phyloP scores from a whole-genome alignment of 2,329 filamentous ascomycete species.

The Fusarium bulbicola region DNA sequence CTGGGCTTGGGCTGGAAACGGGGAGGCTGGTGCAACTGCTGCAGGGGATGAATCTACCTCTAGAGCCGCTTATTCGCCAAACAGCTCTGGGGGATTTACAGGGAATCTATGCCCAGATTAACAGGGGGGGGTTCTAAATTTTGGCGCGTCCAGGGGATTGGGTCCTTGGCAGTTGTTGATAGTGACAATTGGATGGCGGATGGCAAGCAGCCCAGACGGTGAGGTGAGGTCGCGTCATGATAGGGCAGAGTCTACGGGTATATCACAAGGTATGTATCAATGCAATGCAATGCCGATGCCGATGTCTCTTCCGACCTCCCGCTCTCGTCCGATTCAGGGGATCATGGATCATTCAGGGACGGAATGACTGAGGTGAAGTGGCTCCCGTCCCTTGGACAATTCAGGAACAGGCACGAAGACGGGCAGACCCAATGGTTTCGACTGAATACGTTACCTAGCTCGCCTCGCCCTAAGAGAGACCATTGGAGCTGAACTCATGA shows the following conservation, averaged over 20 bases:
- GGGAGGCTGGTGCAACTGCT: constrained; percentile 45
- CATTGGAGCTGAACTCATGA: constrained; percentile 7
- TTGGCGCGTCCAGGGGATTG: constrained; percentile 28
- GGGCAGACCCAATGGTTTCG: constrained; percentile 17
- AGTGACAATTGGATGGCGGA: not conserved
- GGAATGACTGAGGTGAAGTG: constrained; percentile 3
- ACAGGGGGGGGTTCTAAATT: constrained; percentile 30
- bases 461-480: not conserved
- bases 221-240: constrained; percentile 8
- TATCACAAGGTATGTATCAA: not conserved
- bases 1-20: constrained; percentile 45
- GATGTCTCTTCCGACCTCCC: constrained; percentile 20
- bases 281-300: not conserved
- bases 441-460: not conserved
- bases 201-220: not conserved
- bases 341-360: constrained; percentile 18
- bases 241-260: constrained; percentile 1
- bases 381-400: constrained; percentile 23
- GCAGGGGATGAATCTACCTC: constrained; percentile 37
- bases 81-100: constrained; percentile 28
- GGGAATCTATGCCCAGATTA: constrained; percentile 25
- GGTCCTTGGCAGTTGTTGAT: constrained; percentile 26
- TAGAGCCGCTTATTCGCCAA: constrained; percentile 22
- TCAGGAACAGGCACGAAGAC: constrained; percentile 24
- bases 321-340: constrained; percentile 29